Percentiles rank a stretch among this genome's conserved stretches.
Evolutionary conservation across 2,329 filamentous ascomycete genomes (phyloP).

Genomic region (Diaporthe nobilis): DNA sequence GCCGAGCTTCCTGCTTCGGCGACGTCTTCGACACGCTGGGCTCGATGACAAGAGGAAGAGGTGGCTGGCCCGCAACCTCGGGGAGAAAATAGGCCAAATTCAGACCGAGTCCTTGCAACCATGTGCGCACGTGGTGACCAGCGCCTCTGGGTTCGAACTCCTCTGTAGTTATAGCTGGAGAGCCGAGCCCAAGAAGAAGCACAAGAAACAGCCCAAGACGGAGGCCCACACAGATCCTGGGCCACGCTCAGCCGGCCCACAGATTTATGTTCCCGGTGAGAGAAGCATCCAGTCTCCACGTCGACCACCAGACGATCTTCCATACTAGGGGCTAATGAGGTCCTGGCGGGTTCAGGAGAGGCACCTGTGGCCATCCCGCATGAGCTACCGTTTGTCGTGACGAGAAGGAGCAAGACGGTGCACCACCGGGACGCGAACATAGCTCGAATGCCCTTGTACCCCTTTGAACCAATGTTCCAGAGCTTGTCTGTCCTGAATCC

Average conservation of each 20-base stretch:
- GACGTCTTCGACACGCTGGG: slow-evolving; percentile 36
- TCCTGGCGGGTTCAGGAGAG: background rate
- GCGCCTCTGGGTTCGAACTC: slow-evolving; percentile 32
- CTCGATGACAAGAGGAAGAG: slow-evolving; percentile 7
- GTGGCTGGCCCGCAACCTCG: slow-evolving; percentile 36
- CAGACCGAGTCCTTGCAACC: slow-evolving; percentile 1
- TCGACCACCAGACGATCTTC: background rate
- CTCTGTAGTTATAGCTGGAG: slow-evolving; percentile 41
- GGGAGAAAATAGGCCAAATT: slow-evolving; percentile 19
- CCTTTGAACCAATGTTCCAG: slow-evolving; percentile 50
- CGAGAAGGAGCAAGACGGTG: background rate
- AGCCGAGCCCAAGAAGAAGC: background rate
- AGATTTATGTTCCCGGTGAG: slow-evolving; percentile 39
- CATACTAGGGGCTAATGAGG: background rate
- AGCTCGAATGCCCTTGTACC: slow-evolving; percentile 41
- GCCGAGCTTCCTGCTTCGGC: slow-evolving; percentile 5
- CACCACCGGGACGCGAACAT: slow-evolving; percentile 33
- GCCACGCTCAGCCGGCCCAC: background rate
- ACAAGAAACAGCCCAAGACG: background rate
- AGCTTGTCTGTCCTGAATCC: slow-evolving; percentile 47
- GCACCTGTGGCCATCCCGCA: slow-evolving; percentile 26
- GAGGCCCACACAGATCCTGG: background rate
- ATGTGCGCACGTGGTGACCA: slow-evolving; percentile 31
- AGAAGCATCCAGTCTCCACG: background rate
- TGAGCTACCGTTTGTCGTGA: slow-evolving; percentile 1